Evolutionary conservation across 805 yeast species (phyloP).

Genomic region (Saturnispora silvae): DNA sequence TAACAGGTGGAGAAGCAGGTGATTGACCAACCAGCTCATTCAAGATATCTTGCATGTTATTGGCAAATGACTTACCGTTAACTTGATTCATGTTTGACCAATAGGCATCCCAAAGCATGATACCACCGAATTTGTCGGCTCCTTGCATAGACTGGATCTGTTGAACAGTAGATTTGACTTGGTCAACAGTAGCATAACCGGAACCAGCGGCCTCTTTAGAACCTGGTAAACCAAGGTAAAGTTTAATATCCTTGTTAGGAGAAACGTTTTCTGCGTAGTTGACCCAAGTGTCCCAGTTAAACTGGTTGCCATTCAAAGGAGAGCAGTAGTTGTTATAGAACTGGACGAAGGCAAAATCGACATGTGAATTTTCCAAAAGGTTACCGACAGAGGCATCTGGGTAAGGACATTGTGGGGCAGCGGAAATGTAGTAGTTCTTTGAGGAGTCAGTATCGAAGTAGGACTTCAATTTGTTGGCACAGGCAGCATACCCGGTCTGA

Average conservation of each 20-base stretch:
- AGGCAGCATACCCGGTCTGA: constrained; percentile 55
- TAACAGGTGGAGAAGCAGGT: constrained; percentile 10
- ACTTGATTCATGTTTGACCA: constrained; percentile 12
- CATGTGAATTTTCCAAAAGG: constrained; percentile 37
- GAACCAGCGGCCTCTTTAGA: constrained; percentile 39
- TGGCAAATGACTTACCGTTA: constrained; percentile 12
- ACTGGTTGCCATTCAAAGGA: constrained; percentile 32
- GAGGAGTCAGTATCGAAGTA: constrained; percentile 31
- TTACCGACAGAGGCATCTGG: constrained; percentile 55
- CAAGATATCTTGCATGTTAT: constrained; percentile 10
- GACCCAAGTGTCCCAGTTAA: constrained; percentile 66
- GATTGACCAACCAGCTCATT: constrained; percentile 8
- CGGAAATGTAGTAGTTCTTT: constrained; percentile 63
- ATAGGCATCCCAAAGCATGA: constrained; percentile 78
- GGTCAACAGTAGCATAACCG: constrained; percentile 43
- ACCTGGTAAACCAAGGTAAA: constrained; percentile 68
- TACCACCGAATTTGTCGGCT: constrained; percentile 48
- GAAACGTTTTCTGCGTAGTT: constrained; percentile 46
- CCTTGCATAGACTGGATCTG: constrained; percentile 19
- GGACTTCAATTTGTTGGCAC: constrained; percentile 39
- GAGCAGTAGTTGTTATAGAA: constrained; percentile 82
- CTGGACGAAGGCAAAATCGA: constrained; percentile 80
- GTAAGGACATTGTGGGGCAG: constrained; percentile 88
- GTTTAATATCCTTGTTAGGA: constrained; percentile 58
- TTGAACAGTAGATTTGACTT: constrained; percentile 26